A percentile compares a stretch with the other conserved stretches of the same genome.
These are phyloP conservation scores for Candida alai DNA, from an alignment of 805 yeast species.

Conservation along the genomic window DNA sequence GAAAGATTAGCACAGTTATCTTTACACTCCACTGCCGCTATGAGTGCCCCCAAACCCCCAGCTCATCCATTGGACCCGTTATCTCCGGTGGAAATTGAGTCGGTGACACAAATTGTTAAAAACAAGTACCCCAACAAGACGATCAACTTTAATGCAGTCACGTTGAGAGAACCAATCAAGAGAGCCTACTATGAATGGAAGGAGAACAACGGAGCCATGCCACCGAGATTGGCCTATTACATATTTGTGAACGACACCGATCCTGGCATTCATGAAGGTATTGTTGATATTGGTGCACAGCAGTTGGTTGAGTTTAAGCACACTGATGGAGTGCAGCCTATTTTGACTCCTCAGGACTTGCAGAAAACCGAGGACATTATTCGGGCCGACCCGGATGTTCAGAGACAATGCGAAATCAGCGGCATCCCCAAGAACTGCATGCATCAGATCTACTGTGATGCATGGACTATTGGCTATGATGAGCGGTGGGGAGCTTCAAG, in stretches of 20 bases:
- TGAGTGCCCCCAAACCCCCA: slow-evolving; percentile 51
- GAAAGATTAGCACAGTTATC: slow-evolving; percentile 66
- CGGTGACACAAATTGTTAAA: slow-evolving; percentile 51
- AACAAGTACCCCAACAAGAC: slow-evolving; percentile 41
- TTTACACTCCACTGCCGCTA: slow-evolving; percentile 54
- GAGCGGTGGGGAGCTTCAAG: slow-evolving; percentile 75
- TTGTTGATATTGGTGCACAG: slow-evolving; percentile 52
- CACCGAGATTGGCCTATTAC: slow-evolving; percentile 66
- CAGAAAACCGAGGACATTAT: slow-evolving; percentile 59
- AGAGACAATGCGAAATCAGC: slow-evolving; percentile 65
- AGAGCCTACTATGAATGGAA: slow-evolving; percentile 61
- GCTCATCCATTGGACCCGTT: slow-evolving; percentile 72
- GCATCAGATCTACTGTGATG: slow-evolving; percentile 60
- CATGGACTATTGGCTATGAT: slow-evolving; percentile 69
- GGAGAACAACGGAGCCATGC: slow-evolving; percentile 54
- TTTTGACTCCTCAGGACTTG: slow-evolving; percentile 67
- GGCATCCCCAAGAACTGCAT: slow-evolving; percentile 65
- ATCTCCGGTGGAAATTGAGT: slow-evolving; percentile 56
- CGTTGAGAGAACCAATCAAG: slow-evolving; percentile 70
- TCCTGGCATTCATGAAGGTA: slow-evolving; percentile 67
- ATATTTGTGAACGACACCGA: slow-evolving; percentile 51
- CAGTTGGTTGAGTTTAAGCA: slow-evolving; percentile 45
- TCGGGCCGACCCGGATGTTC: slow-evolving; percentile 67
- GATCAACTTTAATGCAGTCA: slow-evolving; percentile 62
- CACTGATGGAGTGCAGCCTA: slow-evolving; percentile 66